Evolutionary conservation across 441 rosid genomes (phyloP).

Genomic region (Isatis lusitanica): DNA sequence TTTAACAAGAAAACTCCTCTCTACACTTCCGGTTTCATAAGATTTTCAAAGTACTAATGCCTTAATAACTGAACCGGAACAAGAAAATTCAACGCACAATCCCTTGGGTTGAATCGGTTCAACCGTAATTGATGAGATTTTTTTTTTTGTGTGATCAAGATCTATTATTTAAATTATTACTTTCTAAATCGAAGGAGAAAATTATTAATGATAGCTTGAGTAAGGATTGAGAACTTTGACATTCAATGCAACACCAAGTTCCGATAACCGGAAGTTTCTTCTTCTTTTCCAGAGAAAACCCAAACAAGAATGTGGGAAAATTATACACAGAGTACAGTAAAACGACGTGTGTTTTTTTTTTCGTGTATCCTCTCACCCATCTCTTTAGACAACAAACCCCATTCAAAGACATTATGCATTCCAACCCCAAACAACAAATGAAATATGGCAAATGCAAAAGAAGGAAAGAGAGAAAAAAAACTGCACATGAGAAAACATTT

Average conservation of each 20-base stretch:
- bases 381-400: not conserved
- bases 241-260: slow-evolving; percentile 8
- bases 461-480: not conserved
- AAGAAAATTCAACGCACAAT: not conserved
- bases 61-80: slow-evolving; percentile 9
- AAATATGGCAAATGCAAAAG: slow-evolving; percentile 17
- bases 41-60: not conserved
- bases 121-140: not conserved
- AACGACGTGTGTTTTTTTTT: not conserved
- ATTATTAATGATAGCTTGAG: not conserved
- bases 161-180: not conserved
- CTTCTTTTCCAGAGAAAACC: not conserved
- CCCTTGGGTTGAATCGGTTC: not conserved
- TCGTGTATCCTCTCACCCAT: slow-evolving; percentile 14
- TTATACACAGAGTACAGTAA: slow-evolving; percentile 29
- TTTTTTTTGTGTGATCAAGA: not conserved
- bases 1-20: not conserved
- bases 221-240: not conserved
- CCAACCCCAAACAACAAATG: slow-evolving; percentile 24
- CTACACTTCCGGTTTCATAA: not conserved
- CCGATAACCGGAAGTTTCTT: not conserved
- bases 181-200: not conserved
- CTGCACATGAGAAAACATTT: slow-evolving; percentile 32
- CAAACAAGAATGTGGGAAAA: slow-evolving; percentile 16
- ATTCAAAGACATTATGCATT: slow-evolving; percentile 8